phyloP scores from a whole-genome alignment of 768 basidiomycete species.

The Calocybe cyanea region DNA sequence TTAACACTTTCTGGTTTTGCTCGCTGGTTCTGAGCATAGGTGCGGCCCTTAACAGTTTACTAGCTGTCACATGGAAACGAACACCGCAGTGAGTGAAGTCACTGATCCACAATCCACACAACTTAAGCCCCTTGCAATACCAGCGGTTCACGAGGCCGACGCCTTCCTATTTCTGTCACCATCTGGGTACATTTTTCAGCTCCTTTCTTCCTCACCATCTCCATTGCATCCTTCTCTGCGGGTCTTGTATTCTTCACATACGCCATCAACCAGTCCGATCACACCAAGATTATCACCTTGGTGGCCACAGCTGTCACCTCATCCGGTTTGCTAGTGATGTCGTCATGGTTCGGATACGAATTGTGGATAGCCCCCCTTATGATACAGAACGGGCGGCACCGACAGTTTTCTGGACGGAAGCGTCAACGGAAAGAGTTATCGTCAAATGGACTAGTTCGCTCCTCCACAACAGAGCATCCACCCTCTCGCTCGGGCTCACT shows the following conservation, averaged over 20 bases:
- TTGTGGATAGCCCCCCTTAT: conserved; percentile 14
- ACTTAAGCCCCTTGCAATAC: not conserved
- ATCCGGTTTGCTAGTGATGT: conserved; percentile 9
- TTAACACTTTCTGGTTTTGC: conserved; percentile 22
- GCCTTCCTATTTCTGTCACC: conserved; percentile 14
- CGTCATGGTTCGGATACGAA: conserved; percentile 16
- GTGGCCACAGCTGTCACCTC: conserved; percentile 12
- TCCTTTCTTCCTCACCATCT: conserved; percentile 15
- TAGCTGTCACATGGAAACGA: conserved; percentile 20
- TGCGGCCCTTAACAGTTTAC: conserved; percentile 21
- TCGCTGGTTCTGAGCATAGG: conserved; percentile 23
- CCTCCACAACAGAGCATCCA: not conserved
- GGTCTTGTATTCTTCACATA: conserved; percentile 15
- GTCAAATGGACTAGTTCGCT: not conserved
- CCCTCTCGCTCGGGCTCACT: conserved; percentile 7
- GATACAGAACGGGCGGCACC: conserved; percentile 4
- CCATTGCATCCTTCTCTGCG: conserved; percentile 13
- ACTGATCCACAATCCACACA: too few relatives aligned
- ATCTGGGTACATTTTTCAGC: conserved; percentile 17
- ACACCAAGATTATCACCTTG: conserved; percentile 14
- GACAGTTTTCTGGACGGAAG: not conserved
- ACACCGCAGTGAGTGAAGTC: conserved; percentile 18
- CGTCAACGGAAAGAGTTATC: conserved; percentile 4
- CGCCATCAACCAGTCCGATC: conserved; percentile 9
- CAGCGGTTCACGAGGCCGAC: conserved; percentile 15